phyloP scores from a whole-genome alignment of 495 filamentous ascomycete species.

The Penicillium cosmopolitanum region DNA sequence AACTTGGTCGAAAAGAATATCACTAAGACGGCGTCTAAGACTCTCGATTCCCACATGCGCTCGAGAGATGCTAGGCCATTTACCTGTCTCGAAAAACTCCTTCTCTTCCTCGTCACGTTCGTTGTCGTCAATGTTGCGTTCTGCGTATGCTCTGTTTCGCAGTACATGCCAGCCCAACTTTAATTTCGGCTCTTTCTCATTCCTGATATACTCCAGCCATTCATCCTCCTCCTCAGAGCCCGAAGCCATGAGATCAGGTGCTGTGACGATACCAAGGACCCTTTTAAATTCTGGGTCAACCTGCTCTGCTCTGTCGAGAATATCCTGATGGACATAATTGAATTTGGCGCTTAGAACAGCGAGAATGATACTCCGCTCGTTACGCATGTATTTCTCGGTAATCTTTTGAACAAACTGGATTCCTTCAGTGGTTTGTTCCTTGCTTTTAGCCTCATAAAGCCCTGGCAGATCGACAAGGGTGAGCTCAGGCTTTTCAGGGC shows the following conservation, averaged over 20 bases:
- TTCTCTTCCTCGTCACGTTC: constrained; percentile 34
- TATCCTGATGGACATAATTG: constrained; percentile 53
- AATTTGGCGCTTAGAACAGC: constrained; percentile 61
- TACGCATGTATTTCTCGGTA: constrained; percentile 60
- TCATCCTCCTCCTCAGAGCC: constrained; percentile 47
- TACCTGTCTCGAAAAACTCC: constrained; percentile 36
- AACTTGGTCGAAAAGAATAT: constrained; percentile 45
- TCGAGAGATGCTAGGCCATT: constrained; percentile 38
- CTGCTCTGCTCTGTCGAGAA: constrained; percentile 33
- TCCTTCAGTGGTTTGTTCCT: constrained; percentile 29
- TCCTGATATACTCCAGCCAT: constrained; percentile 55
- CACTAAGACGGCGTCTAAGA: constrained; percentile 44
- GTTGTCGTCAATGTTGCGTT: constrained; percentile 29
- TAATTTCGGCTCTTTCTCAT: constrained; percentile 60
- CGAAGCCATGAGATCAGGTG: constrained; percentile 41
- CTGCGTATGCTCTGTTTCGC: constrained; percentile 58
- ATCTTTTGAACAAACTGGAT: constrained; percentile 54
- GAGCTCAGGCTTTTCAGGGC: constrained; percentile 62
- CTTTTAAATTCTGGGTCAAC: constrained; percentile 32
- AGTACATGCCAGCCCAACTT: constrained; percentile 73
- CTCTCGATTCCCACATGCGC: constrained; percentile 40
- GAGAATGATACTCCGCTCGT: constrained; percentile 62
- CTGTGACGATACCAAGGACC: constrained; percentile 55
- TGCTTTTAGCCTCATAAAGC: constrained; percentile 52
- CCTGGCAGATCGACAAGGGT: constrained; percentile 71